Evolutionary conservation across 305 asterid species (phyloP), one percentile per base, ranked within the genome.

Genomic region (Caryopteris hybrid): DNA sequence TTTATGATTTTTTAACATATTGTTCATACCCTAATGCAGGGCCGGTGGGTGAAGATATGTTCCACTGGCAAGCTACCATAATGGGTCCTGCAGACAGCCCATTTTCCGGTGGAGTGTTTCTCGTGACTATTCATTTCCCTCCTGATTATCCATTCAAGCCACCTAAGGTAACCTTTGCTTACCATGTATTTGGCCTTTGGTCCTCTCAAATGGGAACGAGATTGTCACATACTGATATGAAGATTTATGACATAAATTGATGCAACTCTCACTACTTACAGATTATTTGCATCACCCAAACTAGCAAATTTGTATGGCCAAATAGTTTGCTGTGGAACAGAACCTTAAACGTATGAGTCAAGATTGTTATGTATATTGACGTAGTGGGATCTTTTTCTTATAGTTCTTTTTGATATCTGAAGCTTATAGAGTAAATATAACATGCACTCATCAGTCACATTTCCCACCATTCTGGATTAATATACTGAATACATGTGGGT

Each of bases 71-170:
- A 76, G 96, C 96, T 60, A 88, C 96, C 21, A 88, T 88, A 55
- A 88, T 88, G 93, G 91, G 93, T 69, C 96, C 96, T 50, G 48
- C 88, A 0, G 93, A 86, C 36, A 86, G 96, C 75, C 96, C 96
- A 9, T 88, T 81, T 73, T 17, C 89, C 39, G 96, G 96, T 14
- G 96, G 93, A 39, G 84, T 88, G 21, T 88, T 88, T 79, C 76
- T 83, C n/a, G 87, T 84, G 61, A 71, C 85, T 21, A 86, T 88
- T 78, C 88, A 86, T 67, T 88, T 86, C 50, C 96, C 96, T 1
- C 96, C 96, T 16, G 96, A 88, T 76, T 89, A 89, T 73, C 96
- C 94, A 29, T 89, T 89, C 79, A 89, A 89, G 73, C 96, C 96
- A 50, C 96, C 96, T 0, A 89, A 86, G 94, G 96, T 86, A 74